Percentiles rank a stretch among this genome's conserved stretches.
Conservation (phyloP, 305 asterid species). For the Fraxinus ornus region DNA sequence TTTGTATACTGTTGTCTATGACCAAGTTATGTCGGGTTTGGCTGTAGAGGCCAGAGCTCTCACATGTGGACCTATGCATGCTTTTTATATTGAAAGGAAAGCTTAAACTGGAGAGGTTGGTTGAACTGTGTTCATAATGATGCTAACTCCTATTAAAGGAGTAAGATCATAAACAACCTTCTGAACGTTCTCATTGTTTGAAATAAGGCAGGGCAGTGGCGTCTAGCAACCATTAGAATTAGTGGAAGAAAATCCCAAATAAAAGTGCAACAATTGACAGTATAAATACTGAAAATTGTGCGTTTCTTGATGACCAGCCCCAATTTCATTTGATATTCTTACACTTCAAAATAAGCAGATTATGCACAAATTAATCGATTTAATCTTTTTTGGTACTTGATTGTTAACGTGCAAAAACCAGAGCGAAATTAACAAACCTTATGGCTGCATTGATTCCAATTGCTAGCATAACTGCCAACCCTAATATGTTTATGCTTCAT, state of each 20-base stretch:
- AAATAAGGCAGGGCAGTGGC: constrained; percentile 12
- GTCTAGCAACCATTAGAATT: background rate
- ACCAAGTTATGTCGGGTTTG: background rate
- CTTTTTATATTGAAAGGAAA: background rate
- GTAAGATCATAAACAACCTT: background rate
- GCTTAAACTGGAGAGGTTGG: constrained; percentile 4
- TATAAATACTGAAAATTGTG: background rate
- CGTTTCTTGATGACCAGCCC: background rate
- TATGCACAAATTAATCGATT: too few species aligned
- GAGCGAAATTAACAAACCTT: constrained; percentile 7
- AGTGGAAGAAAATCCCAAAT: constrained; percentile 7
- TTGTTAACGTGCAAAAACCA: background rate
- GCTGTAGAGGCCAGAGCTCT: background rate
- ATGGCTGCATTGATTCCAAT: constrained; percentile 2
- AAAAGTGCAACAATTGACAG: background rate
- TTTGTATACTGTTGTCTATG: background rate
- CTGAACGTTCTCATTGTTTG: background rate
- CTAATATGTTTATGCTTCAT: background rate
- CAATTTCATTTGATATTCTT: background rate
- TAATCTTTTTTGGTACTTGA: background rate
- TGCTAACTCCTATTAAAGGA: background rate
- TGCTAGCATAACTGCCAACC: background rate
- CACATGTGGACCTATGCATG: background rate
- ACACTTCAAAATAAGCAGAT: background rate
- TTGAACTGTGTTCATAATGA: background rate